These are phyloP conservation scores for Chaetomium tenue DNA, from an alignment of 495 filamentous ascomycete genomes.

Conservation along the genomic window DNA sequence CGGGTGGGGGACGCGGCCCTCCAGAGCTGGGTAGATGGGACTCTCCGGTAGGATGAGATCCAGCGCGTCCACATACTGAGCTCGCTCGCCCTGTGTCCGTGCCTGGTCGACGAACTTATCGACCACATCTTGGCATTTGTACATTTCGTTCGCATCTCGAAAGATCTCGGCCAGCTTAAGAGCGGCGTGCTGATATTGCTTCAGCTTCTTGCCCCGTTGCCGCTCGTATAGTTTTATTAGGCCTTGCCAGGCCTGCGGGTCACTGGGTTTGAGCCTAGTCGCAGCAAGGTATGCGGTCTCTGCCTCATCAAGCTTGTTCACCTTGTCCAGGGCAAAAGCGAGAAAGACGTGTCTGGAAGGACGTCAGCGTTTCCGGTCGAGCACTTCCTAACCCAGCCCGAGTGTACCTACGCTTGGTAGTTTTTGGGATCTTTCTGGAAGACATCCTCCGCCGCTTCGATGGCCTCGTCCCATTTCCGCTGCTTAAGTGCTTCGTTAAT, in stretches of 20 bases:
- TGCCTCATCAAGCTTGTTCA: slow-evolving; percentile 64
- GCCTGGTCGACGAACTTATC: slow-evolving; percentile 75
- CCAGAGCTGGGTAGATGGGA: slow-evolving; percentile 74
- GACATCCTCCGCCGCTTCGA: slow-evolving; percentile 62
- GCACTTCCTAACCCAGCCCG: neutral
- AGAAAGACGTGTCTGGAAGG: slow-evolving; percentile 68
- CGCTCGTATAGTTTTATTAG: slow-evolving; percentile 82
- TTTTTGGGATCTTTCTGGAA: slow-evolving; percentile 71
- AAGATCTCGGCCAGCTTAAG: slow-evolving; percentile 73
- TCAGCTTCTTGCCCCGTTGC: slow-evolving; percentile 64
- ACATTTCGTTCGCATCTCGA: slow-evolving; percentile 59
- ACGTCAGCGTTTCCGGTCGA: neutral
- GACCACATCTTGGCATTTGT: slow-evolving; percentile 73
- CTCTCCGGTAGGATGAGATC: slow-evolving; percentile 72
- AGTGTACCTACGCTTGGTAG: slow-evolving; percentile 68
- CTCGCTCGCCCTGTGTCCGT: slow-evolving; percentile 65
- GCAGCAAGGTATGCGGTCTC: slow-evolving; percentile 75
- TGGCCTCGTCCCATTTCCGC: slow-evolving; percentile 72
- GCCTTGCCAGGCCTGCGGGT: slow-evolving; percentile 81
- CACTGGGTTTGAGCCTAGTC: slow-evolving; percentile 51
- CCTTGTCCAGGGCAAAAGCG: slow-evolving; percentile 75
- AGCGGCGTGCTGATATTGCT: slow-evolving; percentile 68
- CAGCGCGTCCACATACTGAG: slow-evolving; percentile 70
- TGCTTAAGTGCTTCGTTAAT: slow-evolving; percentile 76
- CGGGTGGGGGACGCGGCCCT: slow-evolving; percentile 81